Conservation (phyloP, 2,329 filamentous ascomycete genomes). For the Ceratocystis destructans region DNA sequence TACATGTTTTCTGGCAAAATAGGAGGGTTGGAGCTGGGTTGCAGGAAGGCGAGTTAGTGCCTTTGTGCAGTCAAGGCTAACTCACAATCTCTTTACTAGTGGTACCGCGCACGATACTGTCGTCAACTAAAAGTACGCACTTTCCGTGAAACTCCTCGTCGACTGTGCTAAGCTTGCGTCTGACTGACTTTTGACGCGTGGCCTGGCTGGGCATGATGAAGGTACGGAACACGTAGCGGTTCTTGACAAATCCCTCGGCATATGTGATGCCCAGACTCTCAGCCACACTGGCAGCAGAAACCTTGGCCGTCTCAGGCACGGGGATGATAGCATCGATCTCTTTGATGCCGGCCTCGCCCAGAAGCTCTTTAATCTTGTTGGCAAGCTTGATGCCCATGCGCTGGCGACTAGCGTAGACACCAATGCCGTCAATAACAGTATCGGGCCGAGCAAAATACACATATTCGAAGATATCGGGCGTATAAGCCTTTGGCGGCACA, state of each 20-base stretch:
- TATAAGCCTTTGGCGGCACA: constrained; percentile 51
- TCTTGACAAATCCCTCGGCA: constrained; percentile 75
- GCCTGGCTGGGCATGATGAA: constrained; percentile 66
- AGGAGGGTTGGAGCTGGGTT: no score
- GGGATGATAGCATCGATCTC: constrained; percentile 54
- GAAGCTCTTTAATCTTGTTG: constrained; percentile 50
- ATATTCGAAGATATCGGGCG: constrained; percentile 68
- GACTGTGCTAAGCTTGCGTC: constrained; percentile 80
- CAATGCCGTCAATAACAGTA: constrained; percentile 73
- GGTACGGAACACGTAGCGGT: constrained; percentile 75
- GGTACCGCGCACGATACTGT: constrained; percentile 78
- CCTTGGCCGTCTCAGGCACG: constrained; percentile 55
- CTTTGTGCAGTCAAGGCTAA: not conserved
- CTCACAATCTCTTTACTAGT: constrained; percentile 43
- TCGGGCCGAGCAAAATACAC: constrained; percentile 81
- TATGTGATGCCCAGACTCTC: constrained; percentile 62
- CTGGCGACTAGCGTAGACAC: constrained; percentile 68
- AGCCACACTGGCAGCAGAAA: constrained; percentile 58
- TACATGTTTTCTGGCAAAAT: not conserved
- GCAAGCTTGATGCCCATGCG: constrained; percentile 79
- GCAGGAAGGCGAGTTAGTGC: no score
- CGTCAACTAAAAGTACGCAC: constrained; percentile 73
- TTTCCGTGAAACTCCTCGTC: constrained; percentile 69
- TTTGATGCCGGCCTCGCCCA: constrained; percentile 55
- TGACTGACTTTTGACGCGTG: constrained; percentile 69